Conservation (phyloP, 106 monocot species). For the Acorus gramineus region DNA sequence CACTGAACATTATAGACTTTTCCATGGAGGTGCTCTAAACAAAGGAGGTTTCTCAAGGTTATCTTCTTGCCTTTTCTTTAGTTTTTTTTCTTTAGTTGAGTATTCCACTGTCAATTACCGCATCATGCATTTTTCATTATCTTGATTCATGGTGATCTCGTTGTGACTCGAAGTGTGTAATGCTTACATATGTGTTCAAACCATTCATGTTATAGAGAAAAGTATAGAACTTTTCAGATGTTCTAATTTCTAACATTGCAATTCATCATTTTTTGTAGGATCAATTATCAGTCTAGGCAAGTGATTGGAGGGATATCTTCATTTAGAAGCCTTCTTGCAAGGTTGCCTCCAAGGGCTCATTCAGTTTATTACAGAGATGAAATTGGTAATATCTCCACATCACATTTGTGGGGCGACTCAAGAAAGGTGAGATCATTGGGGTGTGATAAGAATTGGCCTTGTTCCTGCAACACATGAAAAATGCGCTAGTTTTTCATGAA, state of each 20-base stretch:
- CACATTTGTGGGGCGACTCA: slow-evolving; percentile 74
- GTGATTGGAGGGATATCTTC: slow-evolving; percentile 51
- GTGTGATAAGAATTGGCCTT: neutral
- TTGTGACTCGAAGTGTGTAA: too few relatives aligned
- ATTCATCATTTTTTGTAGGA: slow-evolving; percentile 25
- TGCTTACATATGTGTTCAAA: too few relatives aligned
- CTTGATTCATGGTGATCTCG: too few relatives aligned
- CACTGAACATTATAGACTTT: slow-evolving; percentile 83
- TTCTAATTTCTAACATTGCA: too few relatives aligned
- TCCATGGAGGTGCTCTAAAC: slow-evolving; percentile 71
- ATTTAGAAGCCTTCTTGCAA: slow-evolving; percentile 63
- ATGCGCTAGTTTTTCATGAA: neutral
- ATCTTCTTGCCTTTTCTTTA: neutral
- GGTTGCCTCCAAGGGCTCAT: slow-evolving; percentile 85
- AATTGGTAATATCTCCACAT: slow-evolving; percentile 94
- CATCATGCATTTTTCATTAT: too few relatives aligned
- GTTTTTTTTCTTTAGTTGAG: neutral
- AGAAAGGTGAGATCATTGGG: slow-evolving; percentile 38
- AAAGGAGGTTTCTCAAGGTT: slow-evolving; percentile 96
- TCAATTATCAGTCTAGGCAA: slow-evolving; percentile 79
- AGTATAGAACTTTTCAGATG: too few relatives aligned
- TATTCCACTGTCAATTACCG: too few relatives aligned
- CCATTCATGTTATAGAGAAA: too few relatives aligned
- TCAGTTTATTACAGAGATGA: slow-evolving; percentile 99
- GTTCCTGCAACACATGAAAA: neutral